Evolutionary conservation across 176 grass and related monocot species (phyloP).

Genomic region (Pharus latifolius): DNA sequence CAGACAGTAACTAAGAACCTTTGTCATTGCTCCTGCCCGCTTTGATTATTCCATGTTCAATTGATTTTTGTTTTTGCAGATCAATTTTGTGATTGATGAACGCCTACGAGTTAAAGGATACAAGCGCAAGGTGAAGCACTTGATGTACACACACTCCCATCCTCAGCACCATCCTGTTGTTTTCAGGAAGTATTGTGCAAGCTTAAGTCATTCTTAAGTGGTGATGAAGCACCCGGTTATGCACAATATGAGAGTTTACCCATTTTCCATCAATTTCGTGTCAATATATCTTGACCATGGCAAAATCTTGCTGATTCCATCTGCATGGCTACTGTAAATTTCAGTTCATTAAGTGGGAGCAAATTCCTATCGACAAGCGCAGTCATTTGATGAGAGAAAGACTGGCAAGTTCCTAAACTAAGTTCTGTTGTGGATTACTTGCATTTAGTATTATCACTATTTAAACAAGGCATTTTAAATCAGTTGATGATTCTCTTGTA

Average conservation of each 20-base stretch:
- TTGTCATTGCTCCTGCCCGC: neutral
- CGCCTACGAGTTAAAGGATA: slow-evolving; percentile 64
- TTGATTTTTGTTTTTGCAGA: slow-evolving; percentile 34
- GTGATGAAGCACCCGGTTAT: slow-evolving; percentile 57
- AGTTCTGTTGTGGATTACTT: neutral
- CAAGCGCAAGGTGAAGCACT: slow-evolving; percentile 68
- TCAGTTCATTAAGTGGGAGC: slow-evolving; percentile 95
- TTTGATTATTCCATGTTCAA: neutral
- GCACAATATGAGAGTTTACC: slow-evolving; percentile 75
- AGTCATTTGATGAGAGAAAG: slow-evolving; percentile 76
- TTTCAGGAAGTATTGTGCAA: slow-evolving; percentile 70
- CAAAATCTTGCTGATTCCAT: slow-evolving; percentile 1
- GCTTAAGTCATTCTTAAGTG: slow-evolving; percentile 69
- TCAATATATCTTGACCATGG: neutral
- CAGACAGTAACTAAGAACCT: neutral
- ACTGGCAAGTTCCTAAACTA: slow-evolving; percentile 39
- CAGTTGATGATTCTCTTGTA: neutral
- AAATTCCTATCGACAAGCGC: slow-evolving; percentile 72
- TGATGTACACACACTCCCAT: neutral
- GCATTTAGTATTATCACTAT: neutral
- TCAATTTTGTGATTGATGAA: slow-evolving; percentile 91
- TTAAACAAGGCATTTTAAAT: neutral
- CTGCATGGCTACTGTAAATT: neutral
- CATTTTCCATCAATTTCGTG: neutral
- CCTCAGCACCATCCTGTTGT: neutral